Evolutionary conservation across 2,329 filamentous ascomycete species (phyloP).

Genomic region (Westerdykella sp.): DNA sequence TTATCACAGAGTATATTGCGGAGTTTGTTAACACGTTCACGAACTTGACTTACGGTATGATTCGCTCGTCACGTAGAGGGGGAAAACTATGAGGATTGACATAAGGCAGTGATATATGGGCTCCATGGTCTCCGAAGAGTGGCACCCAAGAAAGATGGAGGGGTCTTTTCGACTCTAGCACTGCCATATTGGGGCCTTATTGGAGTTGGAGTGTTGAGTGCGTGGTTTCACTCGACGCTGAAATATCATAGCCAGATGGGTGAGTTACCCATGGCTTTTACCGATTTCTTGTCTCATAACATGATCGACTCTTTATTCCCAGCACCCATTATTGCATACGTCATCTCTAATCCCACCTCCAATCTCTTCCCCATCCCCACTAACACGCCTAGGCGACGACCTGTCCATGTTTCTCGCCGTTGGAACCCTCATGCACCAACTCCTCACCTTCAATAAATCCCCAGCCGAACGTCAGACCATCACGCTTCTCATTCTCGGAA

Average conservation of each 20-base stretch:
- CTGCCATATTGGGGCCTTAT: constrained; percentile 42
- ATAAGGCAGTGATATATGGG: constrained; percentile 30
- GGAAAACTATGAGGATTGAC: not conserved
- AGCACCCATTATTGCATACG: not conserved
- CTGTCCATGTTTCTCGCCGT: constrained; percentile 54
- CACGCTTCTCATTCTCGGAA: constrained; percentile 23
- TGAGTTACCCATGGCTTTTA: constrained; percentile 11
- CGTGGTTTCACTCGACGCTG: constrained; percentile 40
- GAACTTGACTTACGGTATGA: constrained; percentile 46
- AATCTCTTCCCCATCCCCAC: not conserved
- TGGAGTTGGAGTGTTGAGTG: constrained; percentile 39
- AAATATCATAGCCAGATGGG: constrained; percentile 46
- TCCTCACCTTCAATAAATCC: constrained; percentile 39
- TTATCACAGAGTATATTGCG: constrained; percentile 47
- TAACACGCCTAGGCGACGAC: constrained; percentile 44
- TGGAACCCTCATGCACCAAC: constrained; percentile 48
- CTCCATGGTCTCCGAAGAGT: constrained; percentile 27
- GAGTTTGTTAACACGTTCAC: constrained; percentile 51
- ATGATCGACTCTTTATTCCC: too few species aligned
- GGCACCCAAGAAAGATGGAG: constrained; percentile 18
- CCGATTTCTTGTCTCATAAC: too few species aligned
- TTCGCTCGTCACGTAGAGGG: too few species aligned
- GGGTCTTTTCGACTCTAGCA: constrained; percentile 27
- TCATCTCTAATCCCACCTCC: not conserved
- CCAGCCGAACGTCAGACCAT: constrained; percentile 17